phyloP scores from a whole-genome alignment of 192 early-diverging fungal genomes.

The Irineochytrium annulatum region DNA sequence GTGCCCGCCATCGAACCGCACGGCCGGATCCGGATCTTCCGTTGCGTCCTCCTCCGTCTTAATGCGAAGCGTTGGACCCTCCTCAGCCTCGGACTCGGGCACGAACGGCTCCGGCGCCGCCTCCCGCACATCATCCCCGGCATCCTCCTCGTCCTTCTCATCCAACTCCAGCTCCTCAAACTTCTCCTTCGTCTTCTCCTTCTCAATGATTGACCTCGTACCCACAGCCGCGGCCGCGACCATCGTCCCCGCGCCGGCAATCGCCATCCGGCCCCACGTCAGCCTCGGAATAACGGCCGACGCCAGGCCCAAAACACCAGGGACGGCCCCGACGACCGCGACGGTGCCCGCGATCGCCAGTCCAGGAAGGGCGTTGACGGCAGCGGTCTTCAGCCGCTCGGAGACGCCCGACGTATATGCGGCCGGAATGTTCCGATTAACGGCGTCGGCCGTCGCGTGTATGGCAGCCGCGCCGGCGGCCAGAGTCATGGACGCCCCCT shows the following conservation, averaged over 20 bases:
- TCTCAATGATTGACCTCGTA: not conserved
- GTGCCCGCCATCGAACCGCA: not conserved
- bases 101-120: not conserved
- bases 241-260: not conserved
- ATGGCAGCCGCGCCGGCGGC: conserved; percentile 1
- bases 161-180: not conserved
- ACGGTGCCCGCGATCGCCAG: not conserved
- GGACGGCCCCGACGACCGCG: not conserved
- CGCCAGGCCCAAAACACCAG: not conserved
- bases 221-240: conserved; percentile 15
- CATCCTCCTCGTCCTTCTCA: not conserved
- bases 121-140: not conserved
- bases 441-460: too few species aligned
- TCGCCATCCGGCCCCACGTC: conserved; percentile 1
- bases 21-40: not conserved
- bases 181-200: conserved; percentile 1
- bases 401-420: too few species aligned
- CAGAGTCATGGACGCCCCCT: conserved; percentile 11
- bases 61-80: too few species aligned
- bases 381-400: not conserved
- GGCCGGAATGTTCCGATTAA: too few species aligned
- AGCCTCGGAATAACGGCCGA: not conserved
- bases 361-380: conserved; percentile 3
- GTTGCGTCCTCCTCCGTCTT: too few species aligned
- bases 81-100: not conserved